Evolutionary conservation across 2,329 filamentous ascomycete species (phyloP).

Genomic region (Scopulariopsis brevicaulis): DNA sequence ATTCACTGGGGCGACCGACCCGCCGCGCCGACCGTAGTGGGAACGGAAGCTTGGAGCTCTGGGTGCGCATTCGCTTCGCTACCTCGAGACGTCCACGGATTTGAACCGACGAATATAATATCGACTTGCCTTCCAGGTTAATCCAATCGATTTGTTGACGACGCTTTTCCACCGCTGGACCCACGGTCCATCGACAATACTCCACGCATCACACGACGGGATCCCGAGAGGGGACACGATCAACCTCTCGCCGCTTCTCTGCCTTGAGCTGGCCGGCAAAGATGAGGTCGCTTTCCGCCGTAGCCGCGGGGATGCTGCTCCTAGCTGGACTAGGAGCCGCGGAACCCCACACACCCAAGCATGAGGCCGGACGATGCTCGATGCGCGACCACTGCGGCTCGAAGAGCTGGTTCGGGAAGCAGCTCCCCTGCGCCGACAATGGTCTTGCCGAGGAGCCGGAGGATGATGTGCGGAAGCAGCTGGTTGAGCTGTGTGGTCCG

Average conservation of each 20-base stretch:
- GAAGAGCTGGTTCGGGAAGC: conserved; percentile 77
- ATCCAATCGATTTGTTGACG: not conserved
- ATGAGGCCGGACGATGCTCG: conserved; percentile 81
- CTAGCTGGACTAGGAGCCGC: conserved; percentile 7
- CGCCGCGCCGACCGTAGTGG: not conserved
- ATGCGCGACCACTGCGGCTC: conserved; percentile 88
- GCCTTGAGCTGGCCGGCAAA: not conserved
- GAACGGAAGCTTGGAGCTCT: not conserved
- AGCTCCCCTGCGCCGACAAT: conserved; percentile 90
- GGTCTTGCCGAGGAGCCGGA: conserved; percentile 66
- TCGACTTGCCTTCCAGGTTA: not conserved
- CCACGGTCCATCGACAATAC: not conserved
- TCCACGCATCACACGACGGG: not conserved
- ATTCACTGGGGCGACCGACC: not conserved
- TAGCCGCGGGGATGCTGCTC: conserved; percentile 11
- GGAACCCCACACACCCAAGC: conserved; percentile 41
- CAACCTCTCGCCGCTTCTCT: not conserved
- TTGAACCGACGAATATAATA: no score
- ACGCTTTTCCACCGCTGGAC: not conserved
- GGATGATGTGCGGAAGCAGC: conserved; percentile 58
- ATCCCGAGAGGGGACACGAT: not conserved
- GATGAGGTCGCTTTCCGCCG: conserved; percentile 14
- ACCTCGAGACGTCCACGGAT: not conserved
- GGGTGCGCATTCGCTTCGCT: not conserved
- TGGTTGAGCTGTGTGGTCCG: conserved; percentile 75